Evolutionary conservation across 2,329 filamentous ascomycete species (phyloP), one percentile per base, ranked within the genome.

Genomic region (Xenosphaeropsis pyriputrescens): DNA sequence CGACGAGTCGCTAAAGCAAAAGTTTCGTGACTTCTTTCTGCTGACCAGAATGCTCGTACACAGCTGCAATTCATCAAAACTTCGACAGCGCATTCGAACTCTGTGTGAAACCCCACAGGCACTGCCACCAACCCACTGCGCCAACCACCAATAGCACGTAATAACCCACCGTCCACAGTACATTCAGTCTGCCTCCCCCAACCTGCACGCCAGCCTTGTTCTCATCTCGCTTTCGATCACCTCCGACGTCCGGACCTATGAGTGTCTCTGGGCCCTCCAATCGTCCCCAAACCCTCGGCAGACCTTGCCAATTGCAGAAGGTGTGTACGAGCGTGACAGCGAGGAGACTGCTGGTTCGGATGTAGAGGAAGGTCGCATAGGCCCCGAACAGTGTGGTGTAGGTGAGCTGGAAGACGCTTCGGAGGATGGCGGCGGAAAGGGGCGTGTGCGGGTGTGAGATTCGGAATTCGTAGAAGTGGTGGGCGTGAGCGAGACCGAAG

Each of bases 381-480:
- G 85, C 86, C 43, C 91, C 91, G 52, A 98, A 98, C 5, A 96
- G 59, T 6, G 85, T 88, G 0, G 91, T 98, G 59, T 93, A 98
- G 4, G 70, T 66, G 50, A 98, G 80, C 55, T 96, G 91, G 46
- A 96, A 70, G 9, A 86, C 46, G 2, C 85, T 85, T 36, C 85
- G 76, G 18, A 82, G 53, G 5, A 91, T 51, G 6, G 80, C 75
- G 2, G 72, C 66, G 1, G 67, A 46, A 11, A 78, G 52, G 1
- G 83, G 72, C 2, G 79, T 75, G 44, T 74, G 66, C 7, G 85
- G 84, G 49, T 93, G 75, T 1, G 81, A 84, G 40, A 93, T 66
- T 40, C 81, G 72, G 59, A 93, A 94, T 61, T 96, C 91, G 63
- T 94, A 93, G 57, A 93, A 85, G 61, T 98, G 91, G 60, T 98